Base-by-base conservation (phyloP, 140 eudicot genomes). In the Oenanthe javanica region DNA sequence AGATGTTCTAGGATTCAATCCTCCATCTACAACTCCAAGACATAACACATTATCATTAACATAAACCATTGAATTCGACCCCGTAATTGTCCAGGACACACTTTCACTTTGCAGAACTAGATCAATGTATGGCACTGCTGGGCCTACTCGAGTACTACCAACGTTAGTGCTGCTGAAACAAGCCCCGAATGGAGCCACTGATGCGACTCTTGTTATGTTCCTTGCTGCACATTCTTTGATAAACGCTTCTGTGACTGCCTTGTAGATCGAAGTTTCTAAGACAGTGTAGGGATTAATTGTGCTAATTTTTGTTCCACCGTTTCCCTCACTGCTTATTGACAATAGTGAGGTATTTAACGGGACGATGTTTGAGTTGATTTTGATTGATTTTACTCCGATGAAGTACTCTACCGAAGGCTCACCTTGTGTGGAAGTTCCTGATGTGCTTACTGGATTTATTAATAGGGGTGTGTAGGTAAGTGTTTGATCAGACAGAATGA, bases 281-380 rank as follows among this genome's bases (percentile, higher is more conserved):
- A 85, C 89, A 0, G 89, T 93, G 91, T 93, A 93, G 1, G 93
- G 94, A 63, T 86, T 50, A 1, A 87, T 87, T 0, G 92, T 93
- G 85, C 94, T 90, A 45, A 93, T 89, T 67, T 87, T 90, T 4
- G 97, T 90, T 43, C 97, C 97, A 5, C 97, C 96, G 9, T 83
- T 81, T 27, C 97, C 96, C 23, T 84, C 21, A 2, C 19, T 54
- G 52, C 86, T 88, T 9, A 90, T 88, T 0, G 90, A 80, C 25
- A 90, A 72, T 80, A n/a, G n/a, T n/a, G n/a, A n/a, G n/a, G n/a
- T n/a, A n/a, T n/a, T n/a, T n/a, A n/a, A n/a, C n/a, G n/a, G n/a
- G n/a, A n/a, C n/a, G n/a, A n/a, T n/a, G n/a, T n/a, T 87, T 25
- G 70, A 72, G 82, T 79, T 47, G 9, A 92, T 79, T 49, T 84